Conservation (phyloP, 306 rosid genomes). For the Lagenaria siceraria region DNA sequence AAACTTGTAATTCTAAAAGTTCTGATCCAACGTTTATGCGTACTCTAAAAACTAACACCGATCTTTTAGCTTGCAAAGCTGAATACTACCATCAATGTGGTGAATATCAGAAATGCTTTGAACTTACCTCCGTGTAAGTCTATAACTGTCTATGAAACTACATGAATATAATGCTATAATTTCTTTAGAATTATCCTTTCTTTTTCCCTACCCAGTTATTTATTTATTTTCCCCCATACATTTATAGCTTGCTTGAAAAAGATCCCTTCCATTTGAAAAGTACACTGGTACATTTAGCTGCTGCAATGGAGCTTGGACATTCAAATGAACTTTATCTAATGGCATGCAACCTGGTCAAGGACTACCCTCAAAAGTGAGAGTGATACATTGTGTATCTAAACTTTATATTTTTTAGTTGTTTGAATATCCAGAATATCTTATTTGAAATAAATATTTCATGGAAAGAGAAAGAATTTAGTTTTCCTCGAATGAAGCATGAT, state of each 20-base stretch:
- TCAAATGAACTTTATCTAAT: slow-evolving; percentile 93
- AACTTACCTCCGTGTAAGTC: slow-evolving; percentile 79
- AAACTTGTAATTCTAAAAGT: slow-evolving; percentile 48
- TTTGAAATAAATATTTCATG: background rate
- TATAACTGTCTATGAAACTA: slow-evolving; percentile 14
- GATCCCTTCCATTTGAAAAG: slow-evolving; percentile 88
- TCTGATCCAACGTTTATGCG: slow-evolving; percentile 50
- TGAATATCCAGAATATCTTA: background rate
- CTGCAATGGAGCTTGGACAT: slow-evolving; percentile 94
- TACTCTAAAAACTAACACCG: slow-evolving; percentile 66
- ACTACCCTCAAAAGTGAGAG: slow-evolving; percentile 84
- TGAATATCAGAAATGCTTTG: slow-evolving; percentile 96
- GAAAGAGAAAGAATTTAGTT: no score
- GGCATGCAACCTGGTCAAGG: slow-evolving; percentile 95
- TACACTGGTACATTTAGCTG: slow-evolving; percentile 87
- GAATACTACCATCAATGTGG: slow-evolving; percentile 94
- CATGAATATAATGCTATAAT: background rate
- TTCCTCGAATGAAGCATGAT: background rate
- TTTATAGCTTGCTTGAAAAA: slow-evolving; percentile 76
- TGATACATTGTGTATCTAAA: slow-evolving; percentile 8
- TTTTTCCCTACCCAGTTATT: background rate
- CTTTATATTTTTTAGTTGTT: background rate
- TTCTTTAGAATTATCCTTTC: background rate
- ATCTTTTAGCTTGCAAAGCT: slow-evolving; percentile 92
- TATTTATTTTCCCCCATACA: background rate